Percentiles rank a stretch among this genome's conserved stretches.
These are phyloP conservation scores for Clavulina sp. DNA, from an alignment of 768 basidiomycete genomes.

Conservation along the genomic window DNA sequence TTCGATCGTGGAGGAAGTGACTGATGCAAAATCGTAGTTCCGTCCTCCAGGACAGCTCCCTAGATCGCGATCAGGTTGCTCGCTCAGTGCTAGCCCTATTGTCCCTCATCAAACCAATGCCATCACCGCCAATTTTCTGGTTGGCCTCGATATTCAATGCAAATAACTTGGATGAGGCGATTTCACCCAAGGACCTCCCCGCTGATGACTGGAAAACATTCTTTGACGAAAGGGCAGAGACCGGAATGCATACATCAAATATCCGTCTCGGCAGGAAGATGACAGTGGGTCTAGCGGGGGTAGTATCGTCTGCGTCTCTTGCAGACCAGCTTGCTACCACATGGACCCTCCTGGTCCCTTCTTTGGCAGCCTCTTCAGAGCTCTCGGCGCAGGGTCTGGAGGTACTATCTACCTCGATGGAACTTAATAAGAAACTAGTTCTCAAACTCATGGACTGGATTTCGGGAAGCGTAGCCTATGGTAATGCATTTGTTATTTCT, in stretches of 20 bases:
- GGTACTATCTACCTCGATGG: slow-evolving; percentile 64
- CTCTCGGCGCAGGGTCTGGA: slow-evolving; percentile 44
- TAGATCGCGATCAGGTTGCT: slow-evolving; percentile 20
- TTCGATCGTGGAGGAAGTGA: too few relatives aligned
- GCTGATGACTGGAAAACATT: slow-evolving; percentile 66
- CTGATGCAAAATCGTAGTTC: too few relatives aligned
- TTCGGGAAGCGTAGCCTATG: slow-evolving; percentile 62
- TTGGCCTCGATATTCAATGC: slow-evolving; percentile 15
- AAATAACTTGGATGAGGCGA: slow-evolving; percentile 20
- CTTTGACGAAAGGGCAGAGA: slow-evolving; percentile 43
- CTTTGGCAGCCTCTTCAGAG: slow-evolving; percentile 27
- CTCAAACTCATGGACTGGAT: slow-evolving; percentile 87
- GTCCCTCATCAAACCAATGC: slow-evolving; percentile 54
- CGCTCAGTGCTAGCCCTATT: slow-evolving; percentile 46
- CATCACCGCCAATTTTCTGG: slow-evolving; percentile 37
- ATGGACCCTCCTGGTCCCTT: slow-evolving; percentile 61
- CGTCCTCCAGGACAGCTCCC: slow-evolving; percentile 18
- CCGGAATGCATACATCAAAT: slow-evolving; percentile 21
- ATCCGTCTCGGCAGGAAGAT: slow-evolving; percentile 23
- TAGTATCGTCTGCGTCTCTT: too few relatives aligned
- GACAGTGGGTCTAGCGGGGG: too few relatives aligned
- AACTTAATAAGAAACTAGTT: slow-evolving; percentile 67
- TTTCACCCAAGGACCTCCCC: slow-evolving; percentile 28
- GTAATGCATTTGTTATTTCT: slow-evolving; percentile 24
- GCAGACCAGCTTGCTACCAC: slow-evolving; percentile 60